phyloP scores from a whole-genome alignment of 73 alveolate species.

The Stentor roeselii region DNA sequence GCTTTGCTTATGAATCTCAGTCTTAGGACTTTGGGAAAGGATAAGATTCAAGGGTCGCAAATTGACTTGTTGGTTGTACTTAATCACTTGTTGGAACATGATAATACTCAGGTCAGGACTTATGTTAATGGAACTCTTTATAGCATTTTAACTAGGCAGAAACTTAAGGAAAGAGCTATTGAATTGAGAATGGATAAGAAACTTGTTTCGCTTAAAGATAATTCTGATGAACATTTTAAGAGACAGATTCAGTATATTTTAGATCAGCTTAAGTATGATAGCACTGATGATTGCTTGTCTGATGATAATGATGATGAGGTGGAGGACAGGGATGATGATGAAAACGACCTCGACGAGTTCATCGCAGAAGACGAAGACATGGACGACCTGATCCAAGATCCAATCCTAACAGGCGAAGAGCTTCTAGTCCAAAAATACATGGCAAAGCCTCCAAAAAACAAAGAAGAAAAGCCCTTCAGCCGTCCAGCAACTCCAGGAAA shows the following conservation, averaged over 20 bases:
- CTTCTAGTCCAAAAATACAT: conserved; percentile 59
- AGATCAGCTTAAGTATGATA: conserved; percentile 56
- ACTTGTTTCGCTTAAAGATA: conserved; percentile 51
- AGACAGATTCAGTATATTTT: conserved; percentile 77
- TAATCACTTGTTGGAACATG: conserved; percentile 87
- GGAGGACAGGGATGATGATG: conserved; percentile 75
- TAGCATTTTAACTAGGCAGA: conserved; percentile 54
- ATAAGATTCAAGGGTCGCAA: conserved; percentile 85
- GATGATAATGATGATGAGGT: conserved; percentile 68
- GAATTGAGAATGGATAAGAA: conserved; percentile 71
- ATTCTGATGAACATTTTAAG: conserved; percentile 72
- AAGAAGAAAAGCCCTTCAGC: conserved; percentile 28
- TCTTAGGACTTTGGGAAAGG: conserved; percentile 92
- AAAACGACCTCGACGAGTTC: conserved; percentile 67
- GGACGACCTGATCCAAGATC: conserved; percentile 63
- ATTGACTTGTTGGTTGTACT: conserved; percentile 76
- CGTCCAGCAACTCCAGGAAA: conserved; percentile 49
- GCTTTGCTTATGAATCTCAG: conserved; percentile 97
- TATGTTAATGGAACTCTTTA: conserved; percentile 75
- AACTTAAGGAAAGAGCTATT: conserved; percentile 56
- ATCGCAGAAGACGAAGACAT: conserved; percentile 79
- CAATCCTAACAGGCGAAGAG: conserved; percentile 67
- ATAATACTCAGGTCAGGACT: conserved; percentile 73
- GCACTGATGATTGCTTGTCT: conserved; percentile 54
- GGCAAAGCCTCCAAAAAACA: conserved; percentile 24